Conservation (phyloP, 306 rosid species). For the Amphicarpaea edgeworthii region DNA sequence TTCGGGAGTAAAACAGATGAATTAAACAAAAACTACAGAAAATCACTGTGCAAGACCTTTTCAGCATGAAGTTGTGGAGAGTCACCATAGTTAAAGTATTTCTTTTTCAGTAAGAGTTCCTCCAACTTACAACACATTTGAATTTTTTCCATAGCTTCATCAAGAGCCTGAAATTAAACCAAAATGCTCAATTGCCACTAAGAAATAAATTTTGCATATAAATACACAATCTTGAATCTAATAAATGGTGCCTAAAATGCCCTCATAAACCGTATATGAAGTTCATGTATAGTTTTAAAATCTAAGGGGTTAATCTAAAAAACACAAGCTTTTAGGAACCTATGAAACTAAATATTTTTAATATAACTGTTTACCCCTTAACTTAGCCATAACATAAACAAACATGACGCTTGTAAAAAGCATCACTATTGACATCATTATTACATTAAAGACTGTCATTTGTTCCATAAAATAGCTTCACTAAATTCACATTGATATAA, state of each 20-base stretch:
- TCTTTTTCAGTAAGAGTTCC: slow-evolving; percentile 76
- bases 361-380: no score
- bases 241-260: slow-evolving; percentile 11
- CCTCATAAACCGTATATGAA: slow-evolving; percentile 14
- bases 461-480: no score
- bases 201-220: neutral
- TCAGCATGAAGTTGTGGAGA: slow-evolving; percentile 69
- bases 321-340: neutral
- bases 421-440: no score
- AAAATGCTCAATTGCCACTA: slow-evolving; percentile 17
- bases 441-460: no score
- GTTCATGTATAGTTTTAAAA: slow-evolving; percentile 5
- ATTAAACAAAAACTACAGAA: slow-evolving; percentile 34
- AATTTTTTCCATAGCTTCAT: slow-evolving; percentile 64
- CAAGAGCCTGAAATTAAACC: slow-evolving; percentile 63
- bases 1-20: slow-evolving; percentile 32
- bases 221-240: slow-evolving; percentile 33
- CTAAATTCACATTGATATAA: no score
- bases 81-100: slow-evolving; percentile 67
- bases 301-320: slow-evolving; percentile 6
- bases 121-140: slow-evolving; percentile 69
- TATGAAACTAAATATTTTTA: no score
- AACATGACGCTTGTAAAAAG: no score
- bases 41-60: slow-evolving; percentile 65
- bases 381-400: no score